Evolutionary conservation across 257 asterid genomes (phyloP), one percentile per base, ranked within the genome.

Genomic region (Lithospermum erythrorhizon): DNA sequence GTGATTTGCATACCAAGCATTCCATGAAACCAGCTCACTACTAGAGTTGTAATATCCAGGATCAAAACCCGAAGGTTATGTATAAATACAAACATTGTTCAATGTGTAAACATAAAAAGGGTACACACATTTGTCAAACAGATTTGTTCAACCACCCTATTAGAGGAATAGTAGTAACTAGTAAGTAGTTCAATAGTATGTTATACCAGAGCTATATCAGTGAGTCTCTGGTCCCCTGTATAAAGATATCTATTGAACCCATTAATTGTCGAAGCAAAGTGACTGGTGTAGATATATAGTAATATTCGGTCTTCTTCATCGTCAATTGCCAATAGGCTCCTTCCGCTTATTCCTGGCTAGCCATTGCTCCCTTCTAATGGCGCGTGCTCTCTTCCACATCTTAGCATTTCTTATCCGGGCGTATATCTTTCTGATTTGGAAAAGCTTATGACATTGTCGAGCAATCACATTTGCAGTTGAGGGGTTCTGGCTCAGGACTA

Each of bases 401-500:
- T 68, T 75, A 47, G 59, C 3, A 52, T 78, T 73, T 64, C 76
- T 71, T 76, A 62, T 76, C 77, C 87, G 81, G 19, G 71, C 60
- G 65, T 81, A 81, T 6, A 81, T 73, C 63, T 71, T 85, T 25
- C 83, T 72, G 65, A 87, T 72, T 41, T 78, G 81, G 65, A 58
- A 65, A 24, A 87, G 70, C 27, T 72, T 87, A 55, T 65, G 87
- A 29, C 94, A 79, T 67, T 89, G 93, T 53, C 70, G 83, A 45
- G 93, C 68, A 54, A 86, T 87, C 32, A 89, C 58, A 59, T 79
- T 78, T 17, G 87, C 94, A 9, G 89, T 84, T 0, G 96, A 81
- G 5, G 87, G 72, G 22, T 66, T 73, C 70, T 82, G 75, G 41
- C 87, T 79, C 7, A 87, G 79, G 63, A 83, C 67, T 17, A 90